Evolutionary conservation across 306 rosid species (phyloP).

Genomic region (Medicago arabica): DNA sequence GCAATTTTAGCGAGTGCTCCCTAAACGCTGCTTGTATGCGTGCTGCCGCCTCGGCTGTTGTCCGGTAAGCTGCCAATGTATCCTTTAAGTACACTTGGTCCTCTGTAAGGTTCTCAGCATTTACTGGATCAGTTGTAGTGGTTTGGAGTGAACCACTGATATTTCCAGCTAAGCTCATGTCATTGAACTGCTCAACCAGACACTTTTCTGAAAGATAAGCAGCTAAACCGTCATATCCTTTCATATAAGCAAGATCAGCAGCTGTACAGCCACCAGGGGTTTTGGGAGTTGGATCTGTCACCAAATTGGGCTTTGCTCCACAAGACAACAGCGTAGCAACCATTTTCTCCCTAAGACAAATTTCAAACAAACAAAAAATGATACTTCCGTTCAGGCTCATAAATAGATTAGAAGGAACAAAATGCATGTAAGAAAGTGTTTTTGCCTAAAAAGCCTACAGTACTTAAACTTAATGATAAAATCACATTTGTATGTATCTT

Average conservation of each 20-base stretch:
- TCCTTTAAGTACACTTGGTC: slow-evolving; percentile 77
- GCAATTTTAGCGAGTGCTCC: slow-evolving; percentile 69
- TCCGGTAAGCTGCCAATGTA: slow-evolving; percentile 77
- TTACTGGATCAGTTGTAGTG: slow-evolving; percentile 48
- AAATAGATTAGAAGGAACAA: slow-evolving; percentile 28
- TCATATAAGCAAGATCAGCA: slow-evolving; percentile 80
- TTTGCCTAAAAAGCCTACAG: neutral
- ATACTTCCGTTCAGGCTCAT: slow-evolving; percentile 12
- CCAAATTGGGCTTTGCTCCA: slow-evolving; percentile 91
- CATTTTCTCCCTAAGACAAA: slow-evolving; percentile 77
- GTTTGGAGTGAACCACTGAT: slow-evolving; percentile 76
- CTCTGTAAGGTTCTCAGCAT: slow-evolving; percentile 70
- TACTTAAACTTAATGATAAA: neutral
- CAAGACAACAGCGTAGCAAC: slow-evolving; percentile 70
- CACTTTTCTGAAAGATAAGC: slow-evolving; percentile 94
- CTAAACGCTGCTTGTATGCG: slow-evolving; percentile 88
- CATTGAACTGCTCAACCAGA: slow-evolving; percentile 78
- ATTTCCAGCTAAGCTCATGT: slow-evolving; percentile 91
- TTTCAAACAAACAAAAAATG: slow-evolving; percentile 19
- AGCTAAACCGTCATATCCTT: slow-evolving; percentile 84
- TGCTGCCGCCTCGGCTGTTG: slow-evolving; percentile 91
- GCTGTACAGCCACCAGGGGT: slow-evolving; percentile 80
- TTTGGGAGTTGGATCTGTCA: slow-evolving; percentile 82
- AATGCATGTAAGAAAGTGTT: slow-evolving; percentile 15
- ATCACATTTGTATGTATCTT: neutral